Conservation (phyloP, 2,329 filamentous ascomycete species). For the Colletotrichum navitas region DNA sequence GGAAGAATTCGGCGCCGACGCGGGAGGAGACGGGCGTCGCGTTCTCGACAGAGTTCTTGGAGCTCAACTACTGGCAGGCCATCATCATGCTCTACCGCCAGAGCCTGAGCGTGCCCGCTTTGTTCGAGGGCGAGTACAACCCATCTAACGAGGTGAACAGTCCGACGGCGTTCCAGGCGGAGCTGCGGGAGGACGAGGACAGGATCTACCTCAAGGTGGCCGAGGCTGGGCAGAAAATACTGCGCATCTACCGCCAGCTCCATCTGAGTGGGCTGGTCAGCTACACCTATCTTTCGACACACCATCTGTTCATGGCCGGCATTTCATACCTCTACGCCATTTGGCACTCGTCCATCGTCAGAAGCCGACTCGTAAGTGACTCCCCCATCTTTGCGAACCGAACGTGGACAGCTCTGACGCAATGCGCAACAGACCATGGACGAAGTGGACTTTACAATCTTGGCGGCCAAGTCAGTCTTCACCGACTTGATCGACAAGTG, state of each 20-base stretch:
- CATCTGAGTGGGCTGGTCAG: slow-evolving; percentile 92
- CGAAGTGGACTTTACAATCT: slow-evolving; percentile 96
- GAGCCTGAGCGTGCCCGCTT: slow-evolving; percentile 85
- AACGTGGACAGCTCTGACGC: slow-evolving; percentile 45
- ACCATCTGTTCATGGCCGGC: slow-evolving; percentile 97
- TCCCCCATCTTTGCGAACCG: background rate
- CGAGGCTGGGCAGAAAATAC: slow-evolving; percentile 91
- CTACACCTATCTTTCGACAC: slow-evolving; percentile 94
- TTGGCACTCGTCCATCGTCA: slow-evolving; percentile 93
- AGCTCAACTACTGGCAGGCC: slow-evolving; percentile 98
- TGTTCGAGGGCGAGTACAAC: slow-evolving; percentile 84
- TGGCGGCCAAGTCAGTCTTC: slow-evolving; percentile 93
- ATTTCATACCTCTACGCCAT: slow-evolving; percentile 97
- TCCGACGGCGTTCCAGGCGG: slow-evolving; percentile 71
- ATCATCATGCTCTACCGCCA: slow-evolving; percentile 96
- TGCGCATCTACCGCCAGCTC: slow-evolving; percentile 90
- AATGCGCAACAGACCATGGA: slow-evolving; percentile 76
- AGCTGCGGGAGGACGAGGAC: slow-evolving; percentile 85
- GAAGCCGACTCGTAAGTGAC: slow-evolving; percentile 82
- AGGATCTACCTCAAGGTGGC: slow-evolving; percentile 94
- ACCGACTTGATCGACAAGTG: slow-evolving; percentile 94
- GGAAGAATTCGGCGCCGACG: slow-evolving; percentile 86
- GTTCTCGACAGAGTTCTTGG: slow-evolving; percentile 90
- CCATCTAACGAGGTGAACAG: slow-evolving; percentile 74
- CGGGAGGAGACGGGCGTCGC: slow-evolving; percentile 85